Percentiles rank a stretch among this genome's conserved stretches.
Conservation (phyloP, 2,329 filamentous ascomycete species). For the Penicillium sp. region DNA sequence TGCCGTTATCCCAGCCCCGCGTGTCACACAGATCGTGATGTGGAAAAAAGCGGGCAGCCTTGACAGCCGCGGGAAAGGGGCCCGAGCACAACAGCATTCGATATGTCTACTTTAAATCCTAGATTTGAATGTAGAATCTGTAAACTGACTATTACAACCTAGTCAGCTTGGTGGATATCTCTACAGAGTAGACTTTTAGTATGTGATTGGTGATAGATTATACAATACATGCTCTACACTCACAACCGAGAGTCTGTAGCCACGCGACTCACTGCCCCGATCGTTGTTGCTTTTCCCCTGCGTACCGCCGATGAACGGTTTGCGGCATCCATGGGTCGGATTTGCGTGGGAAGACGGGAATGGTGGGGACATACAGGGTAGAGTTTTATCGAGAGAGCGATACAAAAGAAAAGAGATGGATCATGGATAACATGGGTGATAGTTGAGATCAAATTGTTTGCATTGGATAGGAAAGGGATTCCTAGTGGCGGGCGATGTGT, state of each 20-base stretch:
- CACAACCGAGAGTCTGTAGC: not conserved
- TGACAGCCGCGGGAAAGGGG: not conserved
- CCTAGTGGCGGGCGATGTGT: not conserved
- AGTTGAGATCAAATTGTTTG: not conserved
- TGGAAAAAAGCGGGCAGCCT: not conserved
- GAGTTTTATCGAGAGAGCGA: not conserved
- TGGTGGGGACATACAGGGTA: not conserved
- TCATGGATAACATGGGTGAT: no score
- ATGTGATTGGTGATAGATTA: not conserved
- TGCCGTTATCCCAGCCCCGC: not conserved
- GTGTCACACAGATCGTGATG: not conserved
- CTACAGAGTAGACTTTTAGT: not conserved
- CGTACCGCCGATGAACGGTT: slow-evolving; percentile 9
- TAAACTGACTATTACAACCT: no score
- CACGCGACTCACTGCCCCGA: slow-evolving; percentile 4
- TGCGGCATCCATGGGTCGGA: slow-evolving; percentile 6
- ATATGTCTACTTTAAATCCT: slow-evolving; percentile 5
- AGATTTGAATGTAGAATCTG: not conserved
- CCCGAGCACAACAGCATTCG: slow-evolving; percentile 9
- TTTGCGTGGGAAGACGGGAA: not conserved
- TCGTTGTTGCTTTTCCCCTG: slow-evolving; percentile 1
- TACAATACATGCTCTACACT: not conserved
- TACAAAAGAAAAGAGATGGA: no score
- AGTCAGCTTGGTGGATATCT: not conserved
- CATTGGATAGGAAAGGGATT: not conserved